Base-by-base conservation (phyloP, 2,329 filamentous ascomycete genomes). In the Bipolaris bicolor region DNA sequence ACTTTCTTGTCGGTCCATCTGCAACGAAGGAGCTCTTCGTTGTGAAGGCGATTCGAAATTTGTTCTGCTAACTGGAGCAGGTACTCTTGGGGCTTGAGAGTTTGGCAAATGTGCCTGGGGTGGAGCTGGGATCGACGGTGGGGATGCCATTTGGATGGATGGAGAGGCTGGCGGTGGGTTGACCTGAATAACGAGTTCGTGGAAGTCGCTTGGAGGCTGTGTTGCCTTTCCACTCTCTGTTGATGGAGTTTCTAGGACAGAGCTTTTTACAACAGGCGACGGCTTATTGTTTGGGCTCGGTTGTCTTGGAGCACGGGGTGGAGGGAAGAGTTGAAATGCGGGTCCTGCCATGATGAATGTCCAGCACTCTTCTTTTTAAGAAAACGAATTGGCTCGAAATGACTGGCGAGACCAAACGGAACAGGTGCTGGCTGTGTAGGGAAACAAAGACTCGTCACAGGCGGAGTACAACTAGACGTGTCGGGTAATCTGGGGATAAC, bases 141-240 rank as follows among this genome's bases (percentile, higher is more conserved):
- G 64, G 29, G 66, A 58, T 39, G 66, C 62, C 57, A 68, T 64
- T 48, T 64, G 59, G 34, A 60, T 67, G n/a, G 71, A 66, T 11
- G 72, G 68, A 9, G 74, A 74, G 7, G 72, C 67, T 40, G 72
- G 71, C n/a, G 70, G 68, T 18, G 75, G 74, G 49, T 76, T 74
- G 67, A 77, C 73, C 52, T 77, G 74, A 16, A 78, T 71, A 45
- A 78, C 63, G 44, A 78, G 71, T 52, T 77, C 74, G 52, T 78
- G 76, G 46, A 77, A 76, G 62, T 77, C 74, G 36, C 62, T 56
- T 43, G 69, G 68, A 44, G 68, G 58, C 40, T 71, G 73, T 24
- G 67, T 61, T 49, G 59, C 68, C 52, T 71, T 70, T 50, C 69
- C 66, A 58, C 68, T 71, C 24, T 76, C 69, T 60, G 68, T 68